Percentiles rank a stretch among this genome's conserved stretches.
Conservation (phyloP, 129 eudicot species). For the sunflower (Helianthus annuus) region HanXRQr2.0-SUNRISE NC_035446.2:96381751-96382250, state of each 20-base stretch:
- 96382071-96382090: constrained; percentile 58
- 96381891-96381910: constrained; percentile 99
- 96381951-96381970: constrained; percentile 86
- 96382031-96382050: constrained; percentile 94
- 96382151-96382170: constrained; percentile 89
- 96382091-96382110: constrained; percentile 85
- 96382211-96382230: constrained; percentile 46
- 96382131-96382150: constrained; percentile 98
- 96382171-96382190: constrained; percentile 35
- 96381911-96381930: constrained; percentile 84
- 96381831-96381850: constrained; percentile 73
- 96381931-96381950: constrained; percentile 96
- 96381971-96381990: constrained; percentile 90
- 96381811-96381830: constrained; percentile 65
- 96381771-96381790: constrained; percentile 95
- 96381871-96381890: constrained; percentile 66
- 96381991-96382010: constrained; percentile 81
- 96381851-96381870: constrained; percentile 64
- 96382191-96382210: neutral
- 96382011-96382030: constrained; percentile 95
- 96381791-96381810: constrained; percentile 70
- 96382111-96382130: constrained; percentile 88
- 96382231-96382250: neutral
- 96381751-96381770: constrained; percentile 88
- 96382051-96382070: constrained; percentile 96